Base-by-base conservation (phyloP, 345 rosid genomes). In the Sisymbrium irio region DNA sequence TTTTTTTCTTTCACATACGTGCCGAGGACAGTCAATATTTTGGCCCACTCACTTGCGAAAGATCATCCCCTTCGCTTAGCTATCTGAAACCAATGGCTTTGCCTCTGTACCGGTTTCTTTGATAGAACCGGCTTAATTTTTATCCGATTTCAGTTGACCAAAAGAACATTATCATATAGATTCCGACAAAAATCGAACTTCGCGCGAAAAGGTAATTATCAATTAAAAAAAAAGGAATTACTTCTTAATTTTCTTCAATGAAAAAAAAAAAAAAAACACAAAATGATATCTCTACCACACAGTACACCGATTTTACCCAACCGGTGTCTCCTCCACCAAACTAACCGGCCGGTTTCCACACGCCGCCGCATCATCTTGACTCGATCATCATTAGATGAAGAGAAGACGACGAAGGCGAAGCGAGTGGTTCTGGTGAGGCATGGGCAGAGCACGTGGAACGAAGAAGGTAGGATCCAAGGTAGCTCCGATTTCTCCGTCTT, bases 381-480 rank as follows among this genome's bases (percentile, higher is more conserved):
- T 25, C 84, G 77, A 36, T 81, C 85, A 9, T 78, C 91, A 7
- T 77, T 76, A 46, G 74, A 80, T 17, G 57, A 77, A 17, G 71
- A 69, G 56, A 83, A 74, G 53, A 40, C 84, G 32, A 50, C 17
- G 58, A 36, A 84, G 32, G 83, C 90, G 67, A 94, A 94, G 85
- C 74, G 97, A 63, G 96, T 91, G 76, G 88, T 91, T 27, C 83
- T 94, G 58, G 98, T 94, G 65, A 86, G 96, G 82, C 98, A 94
- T 71, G 97, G 98, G 11, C 96, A 91, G 90, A 94, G 97, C 88
- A 88, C 96, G 57, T 91, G 98, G 97, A 91, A 91, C 11, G 91
- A 77, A 76, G 96, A 91, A 74, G 98, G 97, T 0, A 71, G 96
- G 79, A 94, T 94, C 69, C 98, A 94, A 83, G 98, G 98, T 7